Percentiles rank a stretch among this genome's conserved stretches.
These are phyloP conservation scores for Apiospora sp. DNA, from an alignment of 2,329 filamentous ascomycete genomes.

Conservation along the genomic window DNA sequence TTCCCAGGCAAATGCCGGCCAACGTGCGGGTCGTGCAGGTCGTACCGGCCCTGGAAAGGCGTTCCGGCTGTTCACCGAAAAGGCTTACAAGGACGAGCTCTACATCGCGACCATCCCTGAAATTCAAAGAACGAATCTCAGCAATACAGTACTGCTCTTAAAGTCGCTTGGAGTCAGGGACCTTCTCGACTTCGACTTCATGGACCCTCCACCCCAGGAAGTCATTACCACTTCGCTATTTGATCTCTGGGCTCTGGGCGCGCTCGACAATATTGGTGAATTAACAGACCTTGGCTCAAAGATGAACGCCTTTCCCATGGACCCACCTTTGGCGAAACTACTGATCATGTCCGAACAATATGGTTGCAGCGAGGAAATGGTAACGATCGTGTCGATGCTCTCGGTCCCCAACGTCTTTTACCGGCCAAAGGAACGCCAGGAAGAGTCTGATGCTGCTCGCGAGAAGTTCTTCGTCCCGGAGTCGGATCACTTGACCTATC, in stretches of 20 bases:
- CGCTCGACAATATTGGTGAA: conserved; percentile 91
- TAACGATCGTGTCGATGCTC: conserved; percentile 97
- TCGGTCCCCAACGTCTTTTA: conserved; percentile 98
- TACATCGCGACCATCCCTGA: conserved; percentile 98
- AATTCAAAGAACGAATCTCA: conserved; percentile 94
- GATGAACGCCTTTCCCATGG: conserved; percentile 99
- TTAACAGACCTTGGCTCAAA: conserved; percentile 85
- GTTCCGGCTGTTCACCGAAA: conserved; percentile 92
- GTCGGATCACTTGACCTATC: conserved; percentile 92
- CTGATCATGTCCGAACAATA: conserved; percentile 92
- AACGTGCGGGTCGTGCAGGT: conserved; percentile 91
- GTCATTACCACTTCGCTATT: conserved; percentile 97
- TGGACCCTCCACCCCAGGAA: conserved; percentile 98
- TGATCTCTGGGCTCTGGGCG: conserved; percentile 95
- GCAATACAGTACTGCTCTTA: conserved; percentile 91
- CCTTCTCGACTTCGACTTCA: conserved; percentile 95
- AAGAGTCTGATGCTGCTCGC: conserved; percentile 92
- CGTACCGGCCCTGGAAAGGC: conserved; percentile 95
- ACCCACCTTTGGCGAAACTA: conserved; percentile 92
- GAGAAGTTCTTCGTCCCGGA: conserved; percentile 99
- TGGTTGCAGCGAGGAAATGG: conserved; percentile 95
- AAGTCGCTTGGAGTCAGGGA: conserved; percentile 96
- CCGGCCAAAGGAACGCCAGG: conserved; percentile 92
- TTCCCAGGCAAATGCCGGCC: conserved; percentile 93
- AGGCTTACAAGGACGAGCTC: conserved; percentile 93